These are phyloP conservation scores for Chaetothyriales sp. DNA, from an alignment of 2,329 filamentous ascomycete species.

Conservation along the genomic window DNA sequence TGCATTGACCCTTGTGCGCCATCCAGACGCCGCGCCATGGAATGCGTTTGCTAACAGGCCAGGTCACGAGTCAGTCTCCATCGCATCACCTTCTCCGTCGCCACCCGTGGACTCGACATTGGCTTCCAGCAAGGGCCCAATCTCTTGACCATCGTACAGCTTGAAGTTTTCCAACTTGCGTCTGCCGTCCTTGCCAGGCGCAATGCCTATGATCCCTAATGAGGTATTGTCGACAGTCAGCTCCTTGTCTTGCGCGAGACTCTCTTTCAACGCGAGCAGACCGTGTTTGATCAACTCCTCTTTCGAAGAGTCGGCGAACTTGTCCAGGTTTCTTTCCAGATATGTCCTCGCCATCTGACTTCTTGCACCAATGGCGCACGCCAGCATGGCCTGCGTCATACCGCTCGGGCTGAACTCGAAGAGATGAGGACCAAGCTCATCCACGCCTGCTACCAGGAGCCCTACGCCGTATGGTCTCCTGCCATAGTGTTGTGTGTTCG, in stretches of 20 bases:
- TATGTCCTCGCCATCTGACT: conserved; percentile 98
- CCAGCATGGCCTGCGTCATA: conserved; percentile 93
- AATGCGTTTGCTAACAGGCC: too few relatives aligned
- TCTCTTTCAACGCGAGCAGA: conserved; percentile 83
- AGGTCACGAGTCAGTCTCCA: conserved; percentile 43
- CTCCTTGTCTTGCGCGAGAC: conserved; percentile 91
- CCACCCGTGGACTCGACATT: conserved; percentile 32
- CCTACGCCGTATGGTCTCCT: conserved; percentile 94
- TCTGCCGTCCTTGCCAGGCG: conserved; percentile 36
- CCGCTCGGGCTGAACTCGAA: conserved; percentile 97
- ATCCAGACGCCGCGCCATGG: conserved; percentile 7
- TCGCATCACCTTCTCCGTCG: conserved; percentile 33
- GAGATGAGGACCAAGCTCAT: conserved; percentile 84
- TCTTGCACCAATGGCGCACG: conserved; percentile 87
- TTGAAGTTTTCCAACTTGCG: conserved; percentile 66
- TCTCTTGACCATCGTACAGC: conserved; percentile 77
- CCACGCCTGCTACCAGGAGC: conserved; percentile 80
- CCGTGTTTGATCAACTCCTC: conserved; percentile 89
- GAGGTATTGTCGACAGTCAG: conserved; percentile 94
- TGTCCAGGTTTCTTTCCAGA: conserved; percentile 78
- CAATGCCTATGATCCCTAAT: conserved; percentile 61
- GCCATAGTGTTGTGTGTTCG: conserved; percentile 95
- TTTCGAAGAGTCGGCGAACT: conserved; percentile 60
- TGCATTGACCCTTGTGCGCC: conserved; percentile 15
- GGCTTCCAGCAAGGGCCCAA: conserved; percentile 73